A percentile compares a stretch with the other conserved stretches of the same genome.
Conservation (phyloP, 2,329 filamentous ascomycete species). For the Venturia pyrina region DNA sequence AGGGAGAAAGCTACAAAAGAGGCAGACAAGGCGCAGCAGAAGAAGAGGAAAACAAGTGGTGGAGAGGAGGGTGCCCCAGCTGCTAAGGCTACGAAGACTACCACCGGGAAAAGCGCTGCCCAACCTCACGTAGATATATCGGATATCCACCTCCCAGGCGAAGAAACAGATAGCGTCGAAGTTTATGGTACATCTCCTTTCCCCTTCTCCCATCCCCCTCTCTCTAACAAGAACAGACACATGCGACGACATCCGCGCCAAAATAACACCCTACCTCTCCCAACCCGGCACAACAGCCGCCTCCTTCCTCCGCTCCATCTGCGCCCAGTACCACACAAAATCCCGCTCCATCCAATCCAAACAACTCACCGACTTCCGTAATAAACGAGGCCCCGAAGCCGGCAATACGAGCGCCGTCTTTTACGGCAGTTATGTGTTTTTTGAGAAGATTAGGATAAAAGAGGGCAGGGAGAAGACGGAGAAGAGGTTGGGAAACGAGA, state of each 20-base stretch:
- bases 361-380: constrained; percentile 42
- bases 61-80: too few relatives aligned
- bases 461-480: constrained; percentile 35
- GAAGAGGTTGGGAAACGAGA: constrained; percentile 15
- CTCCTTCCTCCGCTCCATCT: constrained; percentile 39
- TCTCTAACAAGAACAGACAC: constrained; percentile 29
- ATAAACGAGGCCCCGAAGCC: constrained; percentile 32
- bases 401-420: constrained; percentile 33
- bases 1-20: constrained; percentile 31
- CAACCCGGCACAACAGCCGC: constrained; percentile 41
- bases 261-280: constrained; percentile 43
- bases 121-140: constrained; percentile 11
- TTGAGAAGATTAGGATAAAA: constrained; percentile 47
- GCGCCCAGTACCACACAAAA: constrained; percentile 29
- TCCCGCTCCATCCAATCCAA: constrained; percentile 31
- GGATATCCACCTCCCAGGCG: constrained; percentile 11
- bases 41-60: too few relatives aligned
- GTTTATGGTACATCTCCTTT: background rate
- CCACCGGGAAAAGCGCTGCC: constrained; percentile 13
- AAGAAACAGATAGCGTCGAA: constrained; percentile 18
- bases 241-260: constrained; percentile 48
- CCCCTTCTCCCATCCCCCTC: background rate
- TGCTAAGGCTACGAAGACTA: constrained; percentile 18
- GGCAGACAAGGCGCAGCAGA: constrained; percentile 24
- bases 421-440: constrained; percentile 45